phyloP scores from a whole-genome alignment of 2,329 filamentous ascomycete genomes.

The Aspergillus tamarii region DNA sequence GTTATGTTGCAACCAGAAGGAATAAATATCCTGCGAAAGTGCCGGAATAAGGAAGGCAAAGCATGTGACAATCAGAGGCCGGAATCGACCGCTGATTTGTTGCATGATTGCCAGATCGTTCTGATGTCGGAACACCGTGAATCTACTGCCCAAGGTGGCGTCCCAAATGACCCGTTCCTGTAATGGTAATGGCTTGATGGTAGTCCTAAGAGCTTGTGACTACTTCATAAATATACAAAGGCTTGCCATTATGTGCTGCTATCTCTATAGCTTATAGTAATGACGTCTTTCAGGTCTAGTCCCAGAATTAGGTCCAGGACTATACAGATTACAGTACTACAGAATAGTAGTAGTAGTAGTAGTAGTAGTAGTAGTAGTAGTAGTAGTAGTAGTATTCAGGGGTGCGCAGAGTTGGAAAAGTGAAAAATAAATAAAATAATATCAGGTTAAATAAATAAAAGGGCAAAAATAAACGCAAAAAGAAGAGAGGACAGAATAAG shows the following conservation, averaged over 20 bases:
- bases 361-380: neutral
- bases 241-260: neutral
- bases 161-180: neutral
- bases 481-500: neutral
- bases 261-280: neutral
- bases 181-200: neutral
- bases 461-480: neutral
- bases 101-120: constrained; percentile 15
- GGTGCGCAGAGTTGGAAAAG: no score
- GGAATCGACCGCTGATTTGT: constrained; percentile 18
- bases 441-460: no score
- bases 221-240: neutral
- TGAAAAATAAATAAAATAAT: neutral
- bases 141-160: neutral
- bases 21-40: constrained; percentile 7
- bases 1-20: neutral
- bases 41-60: constrained; percentile 17
- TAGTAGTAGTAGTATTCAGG: neutral
- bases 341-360: no score
- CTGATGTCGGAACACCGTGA: neutral
- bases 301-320: neutral
- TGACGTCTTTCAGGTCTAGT: neutral
- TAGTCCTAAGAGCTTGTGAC: neutral
- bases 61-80: constrained; percentile 19
- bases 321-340: neutral